Conservation (phyloP, 1,139 yeast species). For the Diutina sp. region DNA sequence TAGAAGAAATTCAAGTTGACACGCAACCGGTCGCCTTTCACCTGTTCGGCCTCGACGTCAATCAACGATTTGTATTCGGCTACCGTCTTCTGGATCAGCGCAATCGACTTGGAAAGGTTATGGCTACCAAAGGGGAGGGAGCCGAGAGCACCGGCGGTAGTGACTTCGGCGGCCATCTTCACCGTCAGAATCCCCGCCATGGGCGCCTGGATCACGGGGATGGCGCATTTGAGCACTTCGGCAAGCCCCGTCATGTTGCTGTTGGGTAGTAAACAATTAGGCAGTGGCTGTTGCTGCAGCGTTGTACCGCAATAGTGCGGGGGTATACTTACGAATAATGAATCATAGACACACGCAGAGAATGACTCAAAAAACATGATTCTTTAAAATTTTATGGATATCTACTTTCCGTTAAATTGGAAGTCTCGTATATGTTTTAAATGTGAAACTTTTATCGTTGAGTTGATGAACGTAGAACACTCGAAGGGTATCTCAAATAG, state of each 20-base stretch:
- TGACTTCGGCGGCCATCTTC: constrained; percentile 24
- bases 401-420: no score
- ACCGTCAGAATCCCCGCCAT: constrained; percentile 41
- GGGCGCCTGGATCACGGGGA: constrained; percentile 37
- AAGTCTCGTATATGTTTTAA: no score
- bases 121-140: constrained; percentile 29
- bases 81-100: constrained; percentile 3
- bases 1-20: constrained; percentile 38
- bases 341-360: no score
- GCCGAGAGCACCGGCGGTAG: constrained; percentile 30
- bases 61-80: constrained; percentile 6
- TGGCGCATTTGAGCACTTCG: neutral
- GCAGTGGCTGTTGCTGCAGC: neutral
- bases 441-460: no score
- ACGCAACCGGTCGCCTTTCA: constrained; percentile 5
- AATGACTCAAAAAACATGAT: no score
- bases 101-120: constrained; percentile 10
- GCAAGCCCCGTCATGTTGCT: neutral
- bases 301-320: neutral
- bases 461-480: no score
- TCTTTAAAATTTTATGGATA: no score
- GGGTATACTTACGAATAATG: no score
- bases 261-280: neutral
- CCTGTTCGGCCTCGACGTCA: constrained; percentile 4
- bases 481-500: no score